Conservation (phyloP, 805 yeast species). For the Zygotorulaspora florentina region DNA sequence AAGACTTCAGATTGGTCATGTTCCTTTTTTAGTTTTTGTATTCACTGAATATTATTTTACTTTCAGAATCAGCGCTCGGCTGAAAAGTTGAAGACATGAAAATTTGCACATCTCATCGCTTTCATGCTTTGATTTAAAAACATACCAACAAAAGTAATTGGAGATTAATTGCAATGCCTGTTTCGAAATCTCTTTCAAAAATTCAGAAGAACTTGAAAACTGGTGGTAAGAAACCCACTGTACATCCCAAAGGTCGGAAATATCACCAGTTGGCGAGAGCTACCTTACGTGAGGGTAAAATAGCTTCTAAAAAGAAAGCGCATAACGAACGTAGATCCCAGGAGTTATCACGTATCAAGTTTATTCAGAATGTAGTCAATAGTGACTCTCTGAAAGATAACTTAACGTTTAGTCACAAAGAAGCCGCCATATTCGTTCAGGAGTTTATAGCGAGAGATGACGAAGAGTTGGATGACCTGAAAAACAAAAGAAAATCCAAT, state of each 20-base stretch:
- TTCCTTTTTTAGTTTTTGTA: too few relatives aligned
- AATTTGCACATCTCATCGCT: constrained; percentile 16
- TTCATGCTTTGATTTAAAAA: too few relatives aligned
- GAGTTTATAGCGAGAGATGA: constrained; percentile 65
- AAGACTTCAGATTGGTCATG: background rate
- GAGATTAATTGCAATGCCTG: constrained; percentile 22
- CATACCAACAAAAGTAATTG: too few relatives aligned
- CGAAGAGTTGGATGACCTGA: constrained; percentile 65
- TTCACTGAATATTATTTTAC: too few relatives aligned
- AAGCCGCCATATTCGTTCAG: constrained; percentile 57
- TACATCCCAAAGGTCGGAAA: constrained; percentile 86
- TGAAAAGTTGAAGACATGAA: background rate
- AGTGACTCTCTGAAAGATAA: constrained; percentile 38
- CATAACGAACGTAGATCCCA: constrained; percentile 56
- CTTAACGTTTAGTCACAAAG: constrained; percentile 47
- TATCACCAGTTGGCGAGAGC: constrained; percentile 81
- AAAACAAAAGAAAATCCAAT: constrained; percentile 70
- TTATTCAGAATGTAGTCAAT: constrained; percentile 55
- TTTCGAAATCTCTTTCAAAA: constrained; percentile 34
- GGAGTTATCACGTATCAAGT: constrained; percentile 55
- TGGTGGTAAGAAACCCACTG: constrained; percentile 28
- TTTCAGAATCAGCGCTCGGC: background rate
- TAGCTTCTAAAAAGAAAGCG: constrained; percentile 54
- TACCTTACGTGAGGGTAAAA: constrained; percentile 73
- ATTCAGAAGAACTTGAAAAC: constrained; percentile 29